Base-by-base conservation (phyloP, 2,329 filamentous ascomycete genomes). In the Elsinoe batatas region DNA sequence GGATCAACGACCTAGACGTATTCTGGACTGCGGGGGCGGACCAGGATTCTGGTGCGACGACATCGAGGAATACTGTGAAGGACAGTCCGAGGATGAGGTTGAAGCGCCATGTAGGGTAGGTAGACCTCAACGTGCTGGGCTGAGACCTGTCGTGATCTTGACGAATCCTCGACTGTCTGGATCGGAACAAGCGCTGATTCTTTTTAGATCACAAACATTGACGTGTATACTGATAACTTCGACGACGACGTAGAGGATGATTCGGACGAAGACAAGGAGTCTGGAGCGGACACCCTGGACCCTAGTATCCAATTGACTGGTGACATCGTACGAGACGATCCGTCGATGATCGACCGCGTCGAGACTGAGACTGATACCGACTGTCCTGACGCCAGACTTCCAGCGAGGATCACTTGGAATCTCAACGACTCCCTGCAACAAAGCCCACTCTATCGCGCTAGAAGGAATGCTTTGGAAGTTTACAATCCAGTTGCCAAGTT, bases 401-500 rank as follows among this genome's bases (percentile, higher is more conserved):
- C 40, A 10, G 13, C 12, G 18, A 44, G 8, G 40, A 26, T 44
- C 18, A 26, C 40, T 17, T 49, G 44, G 44, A 20, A 51, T 26
- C 30, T 51, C 15, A 51, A 51, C 17, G 11, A 37, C 11, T 20
- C 47, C 11, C 33, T 51, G 2, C 35, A 12, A n/a, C 17, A 38
- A 3, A 37, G 33, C 12, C 47, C 17, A 36, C 10, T 35, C 12
- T 35, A 12, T n/a, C 11, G 18, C 10, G 33, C 18, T 13, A 26
- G 35, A 7, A 32, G 32, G 13, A 17, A 35, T 5, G 18, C 15
- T 15, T 49, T 36, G 30, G 32, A 32, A 4, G 33, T 17, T 5
- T 17, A 12, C 47, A 7, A 37, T 13, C n/a, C 17, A 22, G 33
- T 44, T 3, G 32, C 84, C 63, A 75, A 6, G 57, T 94, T 91